Conservation (phyloP, 2,329 filamentous ascomycete species). For the Trichoderma oligosporum region DNA sequence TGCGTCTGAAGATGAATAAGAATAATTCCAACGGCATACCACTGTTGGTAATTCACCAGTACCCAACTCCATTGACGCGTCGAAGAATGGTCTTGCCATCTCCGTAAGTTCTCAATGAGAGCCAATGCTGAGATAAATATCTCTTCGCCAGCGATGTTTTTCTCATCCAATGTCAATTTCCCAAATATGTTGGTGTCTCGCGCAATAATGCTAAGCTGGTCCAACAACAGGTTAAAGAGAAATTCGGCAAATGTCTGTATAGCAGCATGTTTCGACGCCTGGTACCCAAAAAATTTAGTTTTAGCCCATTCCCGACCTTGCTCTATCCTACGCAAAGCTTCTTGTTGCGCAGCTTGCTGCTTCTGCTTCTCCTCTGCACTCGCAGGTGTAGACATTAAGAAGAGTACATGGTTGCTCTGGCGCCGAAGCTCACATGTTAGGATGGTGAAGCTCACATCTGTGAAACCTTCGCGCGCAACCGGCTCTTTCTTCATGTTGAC, state of each 20-base stretch:
- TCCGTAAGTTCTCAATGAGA: background rate
- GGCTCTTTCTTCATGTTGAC: background rate
- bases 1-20: background rate
- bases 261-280: background rate
- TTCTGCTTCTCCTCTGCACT: background rate
- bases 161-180: background rate
- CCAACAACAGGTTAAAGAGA: background rate
- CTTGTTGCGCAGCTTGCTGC: background rate
- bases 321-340: background rate
- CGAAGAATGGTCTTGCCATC: background rate
- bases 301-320: background rate
- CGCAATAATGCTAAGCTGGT: background rate
- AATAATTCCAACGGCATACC: background rate
- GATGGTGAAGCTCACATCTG: background rate
- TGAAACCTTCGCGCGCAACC: background rate
- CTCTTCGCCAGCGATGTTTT: background rate
- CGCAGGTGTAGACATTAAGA: background rate
- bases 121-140: background rate
- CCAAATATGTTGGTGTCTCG: background rate
- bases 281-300: background rate
- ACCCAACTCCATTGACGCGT: conserved; percentile 1
- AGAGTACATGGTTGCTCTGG: background rate
- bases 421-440: conserved; percentile 2
- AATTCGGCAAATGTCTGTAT: background rate
- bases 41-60: background rate